Evolutionary conservation across 441 rosid species (phyloP).

Genomic region (Melastoma candidum): DNA sequence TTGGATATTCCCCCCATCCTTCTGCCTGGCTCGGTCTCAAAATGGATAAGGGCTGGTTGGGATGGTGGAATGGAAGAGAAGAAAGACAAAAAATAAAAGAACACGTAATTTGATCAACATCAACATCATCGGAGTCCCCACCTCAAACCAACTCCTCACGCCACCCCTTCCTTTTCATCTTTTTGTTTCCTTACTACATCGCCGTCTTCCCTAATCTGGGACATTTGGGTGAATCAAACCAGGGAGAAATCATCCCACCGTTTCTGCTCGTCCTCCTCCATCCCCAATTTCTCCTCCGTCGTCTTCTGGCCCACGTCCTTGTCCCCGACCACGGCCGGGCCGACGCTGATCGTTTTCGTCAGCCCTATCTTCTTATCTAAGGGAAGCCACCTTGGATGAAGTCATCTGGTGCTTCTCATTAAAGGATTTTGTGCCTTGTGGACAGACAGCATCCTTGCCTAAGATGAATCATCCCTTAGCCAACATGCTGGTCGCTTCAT

Average conservation of each 20-base stretch:
- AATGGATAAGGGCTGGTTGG: no score
- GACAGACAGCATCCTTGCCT: slow-evolving; percentile 1
- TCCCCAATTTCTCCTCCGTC: neutral
- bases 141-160: no score
- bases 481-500: slow-evolving; percentile 6
- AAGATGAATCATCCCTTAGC: slow-evolving; percentile 9
- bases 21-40: no score
- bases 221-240: no score
- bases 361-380: slow-evolving; percentile 6
- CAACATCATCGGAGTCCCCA: no score
- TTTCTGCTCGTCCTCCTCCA: slow-evolving; percentile 1
- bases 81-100: no score
- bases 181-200: no score
- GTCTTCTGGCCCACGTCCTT: slow-evolving; percentile 8
- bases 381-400: slow-evolving; percentile 4
- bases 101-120: no score
- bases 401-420: slow-evolving; percentile 6
- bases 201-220: no score
- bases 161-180: no score
- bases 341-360: slow-evolving; percentile 1
- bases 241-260: neutral
- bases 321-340: slow-evolving; percentile 5
- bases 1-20: no score
- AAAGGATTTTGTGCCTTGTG: neutral
- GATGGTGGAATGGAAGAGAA: no score